Percentiles rank a stretch among this genome's conserved stretches.
Conservation (phyloP, 306 rosid genomes). For the Urtica urens region DNA sequence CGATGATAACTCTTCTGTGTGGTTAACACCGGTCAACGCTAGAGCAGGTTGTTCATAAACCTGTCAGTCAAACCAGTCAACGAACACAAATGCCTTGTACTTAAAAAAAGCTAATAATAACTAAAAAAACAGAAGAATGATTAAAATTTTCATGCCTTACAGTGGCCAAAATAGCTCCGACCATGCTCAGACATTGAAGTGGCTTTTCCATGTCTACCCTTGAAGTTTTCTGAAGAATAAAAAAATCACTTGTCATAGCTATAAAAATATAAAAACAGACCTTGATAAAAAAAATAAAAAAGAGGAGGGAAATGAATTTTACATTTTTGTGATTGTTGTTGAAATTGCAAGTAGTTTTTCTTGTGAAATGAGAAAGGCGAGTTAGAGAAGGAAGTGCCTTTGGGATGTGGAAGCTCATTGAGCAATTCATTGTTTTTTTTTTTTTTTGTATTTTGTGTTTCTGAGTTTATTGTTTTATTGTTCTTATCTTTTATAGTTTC, state of each 20-base stretch:
- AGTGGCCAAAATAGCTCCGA: conserved; percentile 56
- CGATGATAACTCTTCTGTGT: conserved; percentile 36
- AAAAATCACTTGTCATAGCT: too few relatives aligned
- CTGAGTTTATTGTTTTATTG: background rate
- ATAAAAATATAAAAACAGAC: background rate
- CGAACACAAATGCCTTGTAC: background rate
- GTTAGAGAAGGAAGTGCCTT: conserved; percentile 64
- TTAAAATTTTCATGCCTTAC: conserved; percentile 27
- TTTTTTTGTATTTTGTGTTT: conserved; percentile 1
- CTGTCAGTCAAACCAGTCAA: background rate
- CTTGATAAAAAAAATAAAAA: background rate
- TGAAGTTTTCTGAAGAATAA: conserved; percentile 29
- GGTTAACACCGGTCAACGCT: conserved; percentile 68
- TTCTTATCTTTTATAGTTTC: conserved; percentile 36
- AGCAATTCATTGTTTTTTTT: conserved; percentile 54
- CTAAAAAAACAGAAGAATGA: background rate
- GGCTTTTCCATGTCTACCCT: conserved; percentile 29
- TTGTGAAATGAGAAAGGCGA: conserved; percentile 30
- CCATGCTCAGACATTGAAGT: conserved; percentile 13
- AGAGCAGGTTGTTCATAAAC: conserved; percentile 62
- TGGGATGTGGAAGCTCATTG: conserved; percentile 49
- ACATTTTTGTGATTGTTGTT: background rate
- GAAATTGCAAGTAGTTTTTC: conserved; percentile 18
- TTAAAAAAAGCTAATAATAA: background rate
- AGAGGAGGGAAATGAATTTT: background rate